Base-by-base conservation (phyloP, 177 flowering plant genomes). In the Vitis hybrid region DNA sequence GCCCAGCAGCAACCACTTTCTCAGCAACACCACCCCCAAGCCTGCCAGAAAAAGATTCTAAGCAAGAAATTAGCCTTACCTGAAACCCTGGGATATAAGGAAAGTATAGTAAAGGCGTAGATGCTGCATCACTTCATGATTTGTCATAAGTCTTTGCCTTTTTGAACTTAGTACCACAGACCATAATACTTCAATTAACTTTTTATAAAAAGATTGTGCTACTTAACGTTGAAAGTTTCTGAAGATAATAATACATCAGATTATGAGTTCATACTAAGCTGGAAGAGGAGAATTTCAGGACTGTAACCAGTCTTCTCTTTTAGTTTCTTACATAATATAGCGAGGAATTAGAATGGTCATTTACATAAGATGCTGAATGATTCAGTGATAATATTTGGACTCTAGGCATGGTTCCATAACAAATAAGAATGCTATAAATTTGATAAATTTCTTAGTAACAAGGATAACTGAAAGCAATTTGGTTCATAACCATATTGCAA, bases 21-120 rank as follows among this genome's bases (percentile, higher is more conserved):
- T 80, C 74, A 18, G 91, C 94, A 71, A 88, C 92, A 73, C 87
- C 94, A 61, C 84, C 82, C 19, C 88, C 96, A 56, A 92, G 84
- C 96, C 97, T 92, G 78, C 56, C 61, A 70, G 54, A 60, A 1
- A 24, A 24, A 63, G 50, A 57, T 51, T 46, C 2, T 57, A n/a
- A 58, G 50, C 16, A 57, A 24, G 11, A 50, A 12, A 56, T 35
- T 49, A 61, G 15, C 2, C 19, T 18, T 48, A 24, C 56, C 13
- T 49, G 15, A 64, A 15, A 16, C 12, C 21, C 57, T 19, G 4
- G 19, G 58, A 65, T 19, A 5, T 18, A 10, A 52, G 32, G 24
- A 50, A 50, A 21, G 0, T 11, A 49, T 48, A 57, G 27, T 19
- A 0, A 57, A 19, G 27, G 11, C 27, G 0, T 57, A 57, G 60